A percentile compares a stretch with the other conserved stretches of the same genome.
phyloP scores from a whole-genome alignment of 768 basidiomycete genomes.

The Sarcodon aspratus region DNA sequence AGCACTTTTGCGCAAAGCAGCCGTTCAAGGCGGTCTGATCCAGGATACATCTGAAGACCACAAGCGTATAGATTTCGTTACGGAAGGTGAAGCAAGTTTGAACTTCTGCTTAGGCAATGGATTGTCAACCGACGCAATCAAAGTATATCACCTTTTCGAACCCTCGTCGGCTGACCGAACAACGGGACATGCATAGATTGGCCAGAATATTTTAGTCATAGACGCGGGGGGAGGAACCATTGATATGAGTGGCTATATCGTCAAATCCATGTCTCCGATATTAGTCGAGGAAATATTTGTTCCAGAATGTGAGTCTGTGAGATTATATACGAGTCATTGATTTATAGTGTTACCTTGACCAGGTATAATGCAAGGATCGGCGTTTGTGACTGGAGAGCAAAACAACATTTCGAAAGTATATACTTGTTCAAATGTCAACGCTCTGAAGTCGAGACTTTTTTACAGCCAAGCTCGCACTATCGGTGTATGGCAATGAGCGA shows the following conservation, averaged over 20 bases:
- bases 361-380: constrained; percentile 31
- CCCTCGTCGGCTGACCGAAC: not conserved
- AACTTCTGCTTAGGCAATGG: constrained; percentile 45
- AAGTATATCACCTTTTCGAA: constrained; percentile 10
- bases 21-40: constrained; percentile 38
- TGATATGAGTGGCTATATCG: constrained; percentile 27
- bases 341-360: not conserved
- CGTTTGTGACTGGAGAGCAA: constrained; percentile 25
- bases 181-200: constrained; percentile 8
- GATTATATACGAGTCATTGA: not conserved
- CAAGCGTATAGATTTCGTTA: constrained; percentile 39
- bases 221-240: constrained; percentile 40
- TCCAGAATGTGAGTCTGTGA: constrained; percentile 18
- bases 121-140: constrained; percentile 24
- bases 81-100: constrained; percentile 53
- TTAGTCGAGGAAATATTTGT: constrained; percentile 25
- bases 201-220: constrained; percentile 29
- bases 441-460: not conserved
- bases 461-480: constrained; percentile 10
- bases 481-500: constrained; percentile 18
- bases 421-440: not conserved
- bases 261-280: constrained; percentile 2
- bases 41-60: constrained; percentile 25
- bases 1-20: constrained; percentile 41
- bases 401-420: constrained; percentile 19